Evolutionary conservation across 768 basidiomycete species (phyloP), one percentile per base, ranked within the genome.

Genomic region (Serendipita vermifera): DNA sequence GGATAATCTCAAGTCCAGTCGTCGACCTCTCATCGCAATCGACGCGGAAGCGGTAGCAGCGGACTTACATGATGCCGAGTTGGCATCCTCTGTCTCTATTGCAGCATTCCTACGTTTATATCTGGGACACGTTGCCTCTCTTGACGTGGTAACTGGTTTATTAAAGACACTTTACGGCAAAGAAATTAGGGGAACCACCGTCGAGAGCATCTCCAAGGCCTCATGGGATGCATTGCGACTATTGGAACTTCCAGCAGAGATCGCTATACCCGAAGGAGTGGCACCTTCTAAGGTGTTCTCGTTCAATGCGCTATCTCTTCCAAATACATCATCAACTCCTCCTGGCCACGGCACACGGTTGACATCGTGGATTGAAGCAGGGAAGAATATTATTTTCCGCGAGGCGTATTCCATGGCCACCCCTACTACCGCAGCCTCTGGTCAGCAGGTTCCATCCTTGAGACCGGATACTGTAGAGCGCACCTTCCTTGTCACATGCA

Each of bases 401-500:
- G 76, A 84, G 36, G 81, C 83, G 15, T 94, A 87, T 70, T 70
- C 77, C 14, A 7, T 31, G 20, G 20, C 46, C 15, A 67, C 75
- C 20, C 62, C 66, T 20, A 65, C 67, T 38, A 69, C 72, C 26
- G 55, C 62, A 13, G 75, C 77, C 36, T 70, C 75, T 32, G 77
- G 74, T 57, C 70, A 75, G 11, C 80, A 80, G 62, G 74, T 83
- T 57, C 82, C 85, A 13, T 73, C 82, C 3, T 72, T 94, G 31
- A 88, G 85, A 38, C 96, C 96, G 11, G 91, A 96, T 63, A 66
- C 86, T 22, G 72, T 84, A 2, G 94, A 97, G 58, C 83, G 84
- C 64, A 98, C 92, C 22, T 97, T 78, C 78, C 80, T 98, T 55
- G 83, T 97, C 57, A 94, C 88, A 6, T 93, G 91, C 68, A 80